These are phyloP conservation scores for Yamadazyma kitorensis DNA, from an alignment of 805 yeast species.

Conservation along the genomic window DNA sequence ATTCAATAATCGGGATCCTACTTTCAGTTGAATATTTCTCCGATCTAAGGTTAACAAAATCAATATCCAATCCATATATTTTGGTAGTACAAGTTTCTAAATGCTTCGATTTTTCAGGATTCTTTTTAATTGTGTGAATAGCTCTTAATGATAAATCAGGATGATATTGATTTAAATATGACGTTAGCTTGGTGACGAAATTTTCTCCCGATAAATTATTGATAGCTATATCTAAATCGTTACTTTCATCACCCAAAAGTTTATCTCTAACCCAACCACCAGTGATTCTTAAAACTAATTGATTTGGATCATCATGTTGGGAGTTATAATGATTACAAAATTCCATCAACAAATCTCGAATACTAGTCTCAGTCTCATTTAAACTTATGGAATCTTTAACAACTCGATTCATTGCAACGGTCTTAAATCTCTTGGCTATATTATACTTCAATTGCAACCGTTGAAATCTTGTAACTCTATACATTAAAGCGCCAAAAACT, in stretches of 20 bases:
- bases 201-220: conserved; percentile 81
- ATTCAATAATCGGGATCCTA: conserved; percentile 78
- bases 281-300: conserved; percentile 69
- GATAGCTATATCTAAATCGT: conserved; percentile 91
- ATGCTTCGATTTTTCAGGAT: conserved; percentile 96
- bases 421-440: no score
- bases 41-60: conserved; percentile 86
- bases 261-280: conserved; percentile 99
- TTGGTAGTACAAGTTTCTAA: conserved; percentile 94
- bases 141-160: conserved; percentile 21
- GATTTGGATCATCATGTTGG: conserved; percentile 11
- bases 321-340: conserved; percentile 39
- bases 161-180: conserved; percentile 37
- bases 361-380: conserved; percentile 41
- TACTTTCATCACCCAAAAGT: conserved; percentile 70
- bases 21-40: conserved; percentile 83
- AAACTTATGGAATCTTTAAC: conserved; percentile 25
- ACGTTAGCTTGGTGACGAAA: conserved; percentile 67
- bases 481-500: no score
- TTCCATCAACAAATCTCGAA: conserved; percentile 38
- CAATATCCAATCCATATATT: conserved; percentile 79
- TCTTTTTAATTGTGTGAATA: conserved; percentile 76
- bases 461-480: no score
- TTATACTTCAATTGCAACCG: no score
- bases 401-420: no score